Conservation (phyloP, 1,139 yeast species). For the Magnusiomyces suaveolens region DNA sequence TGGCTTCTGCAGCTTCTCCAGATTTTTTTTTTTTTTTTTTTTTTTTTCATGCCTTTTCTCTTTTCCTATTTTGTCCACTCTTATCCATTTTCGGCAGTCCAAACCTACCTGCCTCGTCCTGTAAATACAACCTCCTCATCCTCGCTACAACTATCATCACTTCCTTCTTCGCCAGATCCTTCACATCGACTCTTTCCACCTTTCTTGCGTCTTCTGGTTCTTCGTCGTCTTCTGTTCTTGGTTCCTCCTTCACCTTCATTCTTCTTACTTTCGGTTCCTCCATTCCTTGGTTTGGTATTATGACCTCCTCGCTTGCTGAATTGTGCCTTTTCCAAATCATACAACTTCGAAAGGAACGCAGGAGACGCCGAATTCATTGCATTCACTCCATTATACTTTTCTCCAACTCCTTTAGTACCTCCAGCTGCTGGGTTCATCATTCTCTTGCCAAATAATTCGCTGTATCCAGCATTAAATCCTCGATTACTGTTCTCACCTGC, state of each 20-base stretch:
- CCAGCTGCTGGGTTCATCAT: not conserved
- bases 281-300: not conserved
- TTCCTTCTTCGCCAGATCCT: not conserved
- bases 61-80: not conserved
- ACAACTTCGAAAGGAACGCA: not conserved
- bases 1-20: too few relatives aligned
- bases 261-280: not conserved
- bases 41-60: not conserved
- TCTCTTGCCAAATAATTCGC: not conserved
- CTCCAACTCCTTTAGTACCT: not conserved
- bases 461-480: not conserved
- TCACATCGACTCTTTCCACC: not conserved
- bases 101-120: slow-evolving; percentile 11
- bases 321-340: slow-evolving; percentile 4
- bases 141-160: slow-evolving; percentile 1
- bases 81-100: too few relatives aligned
- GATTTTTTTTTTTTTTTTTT: too few relatives aligned
- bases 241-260: not conserved
- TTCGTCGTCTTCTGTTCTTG: not conserved
- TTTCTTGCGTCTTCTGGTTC: not conserved
- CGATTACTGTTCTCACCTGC: not conserved
- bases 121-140: slow-evolving; percentile 13
- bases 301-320: not conserved
- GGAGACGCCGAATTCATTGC: slow-evolving; percentile 3
- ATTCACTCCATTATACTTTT: not conserved